Conservation (phyloP, 768 basidiomycete genomes). For the Solioccasus polychromus region DNA sequence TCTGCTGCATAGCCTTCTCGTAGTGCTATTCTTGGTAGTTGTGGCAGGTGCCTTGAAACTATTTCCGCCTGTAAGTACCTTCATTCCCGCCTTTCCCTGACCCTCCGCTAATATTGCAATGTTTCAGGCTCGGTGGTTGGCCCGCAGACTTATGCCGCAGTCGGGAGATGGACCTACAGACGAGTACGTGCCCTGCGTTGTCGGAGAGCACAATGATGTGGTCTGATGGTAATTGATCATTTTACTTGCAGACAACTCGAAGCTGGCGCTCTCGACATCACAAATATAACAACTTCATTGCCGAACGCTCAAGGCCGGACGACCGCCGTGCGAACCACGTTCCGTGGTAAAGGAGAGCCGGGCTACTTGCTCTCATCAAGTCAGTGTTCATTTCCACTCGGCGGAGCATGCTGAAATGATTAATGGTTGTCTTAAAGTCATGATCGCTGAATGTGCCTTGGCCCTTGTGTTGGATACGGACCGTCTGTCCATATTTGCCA, state of each 20-base stretch:
- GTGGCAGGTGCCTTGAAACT: constrained; percentile 28
- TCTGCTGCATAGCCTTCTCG: constrained; percentile 38
- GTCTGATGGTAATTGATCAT: constrained; percentile 1
- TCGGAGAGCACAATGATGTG: neutral
- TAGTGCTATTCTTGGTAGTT: constrained; percentile 33
- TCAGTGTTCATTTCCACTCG: neutral
- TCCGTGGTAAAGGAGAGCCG: constrained; percentile 73
- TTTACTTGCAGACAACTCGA: constrained; percentile 45
- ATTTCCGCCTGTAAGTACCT: constrained; percentile 36
- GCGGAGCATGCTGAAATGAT: neutral
- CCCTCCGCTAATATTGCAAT: neutral
- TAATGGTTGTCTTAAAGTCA: constrained; percentile 40
- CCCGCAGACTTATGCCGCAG: constrained; percentile 47
- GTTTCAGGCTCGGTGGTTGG: constrained; percentile 48
- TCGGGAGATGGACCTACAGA: constrained; percentile 64
- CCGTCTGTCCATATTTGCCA: constrained; percentile 54
- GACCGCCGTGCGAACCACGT: constrained; percentile 52
- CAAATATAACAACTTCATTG: constrained; percentile 68
- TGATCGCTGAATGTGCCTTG: constrained; percentile 80
- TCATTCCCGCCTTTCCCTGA: neutral
- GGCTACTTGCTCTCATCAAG: constrained; percentile 46
- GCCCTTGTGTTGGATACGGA: constrained; percentile 56
- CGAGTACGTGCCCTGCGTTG: constrained; percentile 41
- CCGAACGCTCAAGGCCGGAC: constrained; percentile 38
- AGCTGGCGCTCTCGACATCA: constrained; percentile 57